Evolutionary conservation across 345 rosid species (phyloP), one percentile per base, ranked within the genome.

Genomic region (Eucalyptus brandiana): DNA sequence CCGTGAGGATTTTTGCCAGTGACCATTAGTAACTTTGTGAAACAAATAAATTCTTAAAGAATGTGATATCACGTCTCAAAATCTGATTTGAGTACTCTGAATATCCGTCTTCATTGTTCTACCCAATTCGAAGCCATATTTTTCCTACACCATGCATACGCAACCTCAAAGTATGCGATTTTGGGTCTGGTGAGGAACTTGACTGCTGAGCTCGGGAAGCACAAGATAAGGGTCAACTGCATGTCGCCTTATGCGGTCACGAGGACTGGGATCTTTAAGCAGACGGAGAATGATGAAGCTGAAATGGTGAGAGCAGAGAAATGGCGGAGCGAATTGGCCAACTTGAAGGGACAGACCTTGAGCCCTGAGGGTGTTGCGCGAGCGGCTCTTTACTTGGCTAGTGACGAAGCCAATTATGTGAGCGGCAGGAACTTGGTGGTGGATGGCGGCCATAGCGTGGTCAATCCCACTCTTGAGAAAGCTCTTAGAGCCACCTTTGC

Each of bases 351-450:
- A 12, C 40, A 88, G 37, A 56, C 87, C 30, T 90, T 93, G 4
- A 89, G 80, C 87, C 54, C 69, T 3, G 92, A 91, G 12, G 90
- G 86, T 13, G 62, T 94, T 16, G 95, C 95, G 3, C 69, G 60
- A 47, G 92, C 93, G 23, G 94, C 91, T 5, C 51, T 92, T 8
- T 92, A 87, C 86, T 62, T 94, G 92, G 93, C 93, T 15, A 92
- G 94, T n/a, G 93, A 94, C 48, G 94, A 93, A n/a, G 92, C 94
- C 2, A 86, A 62, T 32, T 93, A 93, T 80, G 93, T 92, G 69
- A 92, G 92, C 60, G 92, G 94, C 17, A 26, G 85, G 6, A 93
- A 94, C 89, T 90, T 94, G 7, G 87, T 91, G 87, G 88, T 93
- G 54, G 96, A 94, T 81, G 93, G 95, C 24, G 93, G 93, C 19